A percentile compares a stretch with the other conserved stretches of the same genome.
phyloP scores from a whole-genome alignment of 768 basidiomycete genomes.

The Mycena floridula region DNA sequence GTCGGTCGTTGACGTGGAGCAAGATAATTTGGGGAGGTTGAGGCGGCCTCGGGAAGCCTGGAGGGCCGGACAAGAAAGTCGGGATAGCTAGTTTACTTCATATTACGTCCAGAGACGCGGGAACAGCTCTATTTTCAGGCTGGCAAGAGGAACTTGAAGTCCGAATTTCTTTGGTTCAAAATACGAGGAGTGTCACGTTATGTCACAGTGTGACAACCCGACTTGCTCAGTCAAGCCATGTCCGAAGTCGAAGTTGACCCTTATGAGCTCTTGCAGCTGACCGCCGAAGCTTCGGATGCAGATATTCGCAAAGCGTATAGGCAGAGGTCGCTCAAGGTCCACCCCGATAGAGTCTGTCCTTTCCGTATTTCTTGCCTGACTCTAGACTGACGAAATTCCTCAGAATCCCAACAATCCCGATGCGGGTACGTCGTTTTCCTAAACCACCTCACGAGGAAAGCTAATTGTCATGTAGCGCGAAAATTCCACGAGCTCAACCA shows the following conservation, averaged over 20 bases:
- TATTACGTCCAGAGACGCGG: too few relatives aligned
- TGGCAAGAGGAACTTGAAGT: too few relatives aligned
- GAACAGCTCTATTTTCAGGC: too few relatives aligned
- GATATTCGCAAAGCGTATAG: slow-evolving; percentile 80
- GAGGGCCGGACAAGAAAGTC: too few relatives aligned
- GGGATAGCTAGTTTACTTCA: too few relatives aligned
- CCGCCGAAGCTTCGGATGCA: slow-evolving; percentile 61
- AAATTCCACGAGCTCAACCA: slow-evolving; percentile 83
- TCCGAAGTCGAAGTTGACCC: slow-evolving; percentile 61
- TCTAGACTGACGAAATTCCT: slow-evolving; percentile 8
- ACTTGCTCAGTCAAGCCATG: background rate
- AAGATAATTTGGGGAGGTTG: too few relatives aligned
- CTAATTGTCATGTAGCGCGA: slow-evolving; percentile 43
- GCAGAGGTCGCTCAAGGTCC: slow-evolving; percentile 75
- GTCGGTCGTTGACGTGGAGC: too few relatives aligned
- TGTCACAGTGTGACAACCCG: background rate
- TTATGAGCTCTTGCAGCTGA: slow-evolving; percentile 64
- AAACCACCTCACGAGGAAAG: background rate
- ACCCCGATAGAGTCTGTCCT: slow-evolving; percentile 72
- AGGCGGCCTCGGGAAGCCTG: too few relatives aligned
- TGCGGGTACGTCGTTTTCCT: slow-evolving; percentile 46
- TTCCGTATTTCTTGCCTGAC: slow-evolving; percentile 5
- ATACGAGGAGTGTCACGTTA: too few relatives aligned
- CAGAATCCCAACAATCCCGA: slow-evolving; percentile 79
- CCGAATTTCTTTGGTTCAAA: too few relatives aligned